Evolutionary conservation across 1,284 basidiomycete genomes (phyloP), one percentile per base, ranked within the genome.

Genomic region (Porogramme epimiltina): DNA sequence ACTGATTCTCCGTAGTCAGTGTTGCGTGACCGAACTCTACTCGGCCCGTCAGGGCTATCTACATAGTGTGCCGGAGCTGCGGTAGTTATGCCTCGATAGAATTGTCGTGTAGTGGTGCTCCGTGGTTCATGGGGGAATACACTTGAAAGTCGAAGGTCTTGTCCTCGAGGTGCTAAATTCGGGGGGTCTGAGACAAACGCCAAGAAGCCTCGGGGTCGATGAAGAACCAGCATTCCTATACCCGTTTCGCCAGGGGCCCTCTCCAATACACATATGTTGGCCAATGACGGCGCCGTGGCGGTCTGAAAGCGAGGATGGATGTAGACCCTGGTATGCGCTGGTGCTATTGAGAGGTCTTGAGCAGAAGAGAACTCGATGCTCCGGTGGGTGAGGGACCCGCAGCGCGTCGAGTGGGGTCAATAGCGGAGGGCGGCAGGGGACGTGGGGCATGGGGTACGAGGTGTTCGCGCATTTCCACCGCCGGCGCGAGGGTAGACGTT

Each of bases 151-250:
- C 46, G 44, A 65, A 64, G 6, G 41, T 37, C 3, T 60, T 36
- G 22, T 41, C 37, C 2, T 51, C 51, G 13, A 22, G 22, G 23
- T 8, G 45, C 60, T 56, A 53, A 18, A 37, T 11, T 8, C 39
- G 36, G 0, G 63, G 65, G 3, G 63, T 63, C 60, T 62, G 18
- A 13, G 37, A 23, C 13, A 18, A 33, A 18, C 13, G 8, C 9
- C 5, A 5, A 37, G n/a, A n/a, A n/a, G n/a, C n/a, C 16, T 16
- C 5, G 5, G 16, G 9, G 34, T 13, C 5, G 8, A 37, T 16
- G 5, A 18, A 16, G 8, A 26, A 68, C 66, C 33, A 69, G 60
- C 5, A 70, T 59, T 0, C 59, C 66, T 19, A 70, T 56, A 4
- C 68, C 67, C 19, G 46, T 45, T 22, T 68, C 47, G 2, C 59